Percentiles rank a stretch among this genome's conserved stretches.
Evolutionary conservation across 1,284 basidiomycete species (phyloP).

Genomic region (Somion occarium): DNA sequence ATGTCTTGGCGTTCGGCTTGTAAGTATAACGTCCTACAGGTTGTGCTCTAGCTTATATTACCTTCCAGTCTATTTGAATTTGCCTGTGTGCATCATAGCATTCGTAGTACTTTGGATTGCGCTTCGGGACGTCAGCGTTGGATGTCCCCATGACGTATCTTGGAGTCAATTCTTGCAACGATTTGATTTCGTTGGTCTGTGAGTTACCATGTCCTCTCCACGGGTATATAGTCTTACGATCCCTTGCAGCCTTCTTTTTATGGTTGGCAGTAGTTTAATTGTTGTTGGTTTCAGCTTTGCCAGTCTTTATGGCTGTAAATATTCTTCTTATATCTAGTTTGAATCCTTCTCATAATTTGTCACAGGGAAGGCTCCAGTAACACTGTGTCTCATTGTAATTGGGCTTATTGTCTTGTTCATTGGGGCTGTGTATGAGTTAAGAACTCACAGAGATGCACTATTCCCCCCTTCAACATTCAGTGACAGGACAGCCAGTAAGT

Average conservation of each 20-base stretch:
- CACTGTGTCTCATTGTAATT: constrained; percentile 51
- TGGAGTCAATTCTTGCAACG: constrained; percentile 47
- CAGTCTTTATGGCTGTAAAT: constrained; percentile 60
- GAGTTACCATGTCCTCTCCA: constrained; percentile 27
- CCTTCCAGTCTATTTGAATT: constrained; percentile 67
- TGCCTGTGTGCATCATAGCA: constrained; percentile 65
- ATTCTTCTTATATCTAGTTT: constrained; percentile 7
- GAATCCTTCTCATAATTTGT: neutral
- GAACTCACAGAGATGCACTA: constrained; percentile 61
- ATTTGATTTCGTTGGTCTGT: constrained; percentile 77
- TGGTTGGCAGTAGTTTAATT: constrained; percentile 67
- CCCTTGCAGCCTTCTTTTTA: constrained; percentile 56
- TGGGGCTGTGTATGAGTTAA: constrained; percentile 61
- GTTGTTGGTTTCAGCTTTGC: constrained; percentile 77
- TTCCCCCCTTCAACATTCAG: constrained; percentile 64
- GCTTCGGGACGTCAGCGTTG: constrained; percentile 50
- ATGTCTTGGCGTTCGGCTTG: constrained; percentile 78
- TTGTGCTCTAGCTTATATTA: constrained; percentile 5
- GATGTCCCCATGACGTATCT: constrained; percentile 40
- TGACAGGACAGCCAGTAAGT: constrained; percentile 53
- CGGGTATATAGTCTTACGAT: neutral
- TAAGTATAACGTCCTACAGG: constrained; percentile 35
- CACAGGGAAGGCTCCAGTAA: constrained; percentile 57
- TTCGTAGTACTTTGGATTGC: constrained; percentile 52
- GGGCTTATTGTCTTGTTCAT: constrained; percentile 50